phyloP scores from a whole-genome alignment of 305 asterid species.

The Stenogyne calaminthoides region DNA sequence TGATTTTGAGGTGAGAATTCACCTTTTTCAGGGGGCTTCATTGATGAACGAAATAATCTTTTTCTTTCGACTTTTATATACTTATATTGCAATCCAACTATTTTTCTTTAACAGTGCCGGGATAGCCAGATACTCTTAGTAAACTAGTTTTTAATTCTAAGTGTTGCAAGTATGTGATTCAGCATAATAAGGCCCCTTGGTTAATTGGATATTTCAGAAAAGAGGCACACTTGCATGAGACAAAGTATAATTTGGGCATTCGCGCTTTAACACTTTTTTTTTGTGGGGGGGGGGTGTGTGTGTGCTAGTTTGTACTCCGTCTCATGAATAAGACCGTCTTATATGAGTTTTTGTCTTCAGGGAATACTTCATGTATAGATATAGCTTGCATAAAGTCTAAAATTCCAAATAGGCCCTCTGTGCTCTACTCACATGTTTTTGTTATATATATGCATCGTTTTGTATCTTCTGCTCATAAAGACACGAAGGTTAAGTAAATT shows the following conservation, averaged over 20 bases:
- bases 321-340: too few relatives aligned
- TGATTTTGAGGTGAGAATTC: slow-evolving; percentile 67
- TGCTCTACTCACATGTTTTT: neutral
- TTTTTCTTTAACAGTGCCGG: neutral
- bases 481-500: neutral
- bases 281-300: too few relatives aligned
- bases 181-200: neutral
- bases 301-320: too few relatives aligned
- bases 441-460: neutral
- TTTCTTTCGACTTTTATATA: neutral
- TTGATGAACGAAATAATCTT: neutral
- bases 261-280: too few relatives aligned
- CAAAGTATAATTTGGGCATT: too few relatives aligned
- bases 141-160: neutral
- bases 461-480: neutral
- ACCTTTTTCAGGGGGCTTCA: neutral
- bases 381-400: neutral
- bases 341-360: too few relatives aligned
- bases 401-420: neutral
- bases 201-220: neutral
- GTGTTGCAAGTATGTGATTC: neutral
- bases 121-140: neutral
- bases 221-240: too few relatives aligned
- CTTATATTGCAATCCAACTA: slow-evolving; percentile 1
- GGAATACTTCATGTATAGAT: neutral